Evolutionary conservation across 345 rosid genomes (phyloP).

Genomic region (Noccaea caerulescens): DNA sequence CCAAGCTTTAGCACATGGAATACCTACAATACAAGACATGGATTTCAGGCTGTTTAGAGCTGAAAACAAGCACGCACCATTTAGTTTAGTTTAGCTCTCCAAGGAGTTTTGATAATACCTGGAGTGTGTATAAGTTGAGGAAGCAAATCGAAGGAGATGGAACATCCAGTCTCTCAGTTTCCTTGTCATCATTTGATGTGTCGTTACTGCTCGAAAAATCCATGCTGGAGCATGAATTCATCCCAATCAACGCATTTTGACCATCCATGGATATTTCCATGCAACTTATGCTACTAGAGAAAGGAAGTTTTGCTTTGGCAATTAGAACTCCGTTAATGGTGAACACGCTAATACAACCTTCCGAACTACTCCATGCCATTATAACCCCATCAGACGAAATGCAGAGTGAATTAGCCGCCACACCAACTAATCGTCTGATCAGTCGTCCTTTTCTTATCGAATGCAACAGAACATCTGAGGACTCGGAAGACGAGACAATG

Average conservation of each 20-base stretch:
- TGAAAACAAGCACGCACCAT: neutral
- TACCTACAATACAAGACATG: constrained; percentile 55
- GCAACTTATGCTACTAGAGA: constrained; percentile 70
- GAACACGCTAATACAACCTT: constrained; percentile 66
- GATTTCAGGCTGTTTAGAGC: constrained; percentile 14
- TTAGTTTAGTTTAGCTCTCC: neutral
- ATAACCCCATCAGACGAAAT: constrained; percentile 83
- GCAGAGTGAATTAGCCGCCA: constrained; percentile 77
- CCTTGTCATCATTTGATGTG: constrained; percentile 47
- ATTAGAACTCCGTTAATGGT: constrained; percentile 74
- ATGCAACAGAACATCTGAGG: constrained; percentile 82
- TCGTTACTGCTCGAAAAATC: constrained; percentile 36
- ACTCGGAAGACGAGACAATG: constrained; percentile 72
- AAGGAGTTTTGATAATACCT: constrained; percentile 51
- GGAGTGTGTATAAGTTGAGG: constrained; percentile 71
- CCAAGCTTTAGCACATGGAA: constrained; percentile 73
- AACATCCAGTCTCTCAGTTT: constrained; percentile 55
- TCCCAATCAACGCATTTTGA: constrained; percentile 68
- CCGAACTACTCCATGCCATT: constrained; percentile 73
- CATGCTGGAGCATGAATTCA: constrained; percentile 55
- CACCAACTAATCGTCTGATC: constrained; percentile 77
- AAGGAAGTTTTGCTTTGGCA: constrained; percentile 69
- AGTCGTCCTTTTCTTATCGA: constrained; percentile 84
- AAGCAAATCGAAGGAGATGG: constrained; percentile 82
- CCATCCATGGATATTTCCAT: constrained; percentile 88